Evolutionary conservation across 2,329 filamentous ascomycete genomes (phyloP).

Genomic region (Paraphaeosphaeria minitans): DNA sequence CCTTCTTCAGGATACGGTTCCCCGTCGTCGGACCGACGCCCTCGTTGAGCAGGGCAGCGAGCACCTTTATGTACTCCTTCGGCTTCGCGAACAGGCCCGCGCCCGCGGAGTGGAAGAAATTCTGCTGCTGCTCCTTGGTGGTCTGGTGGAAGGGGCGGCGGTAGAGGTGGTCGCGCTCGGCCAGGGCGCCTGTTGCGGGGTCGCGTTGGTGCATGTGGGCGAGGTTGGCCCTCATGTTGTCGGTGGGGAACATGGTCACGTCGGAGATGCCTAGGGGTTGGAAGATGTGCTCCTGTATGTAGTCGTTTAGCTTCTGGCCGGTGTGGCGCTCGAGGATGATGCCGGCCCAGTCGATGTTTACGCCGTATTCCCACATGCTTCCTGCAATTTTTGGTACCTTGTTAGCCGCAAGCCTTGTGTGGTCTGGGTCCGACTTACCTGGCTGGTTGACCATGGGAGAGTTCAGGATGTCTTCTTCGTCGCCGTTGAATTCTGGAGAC

Average conservation of each 20-base stretch:
- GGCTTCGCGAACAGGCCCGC: constrained; percentile 65
- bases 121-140: constrained; percentile 50
- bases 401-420: neutral
- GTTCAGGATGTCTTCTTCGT: constrained; percentile 56
- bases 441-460: constrained; percentile 67
- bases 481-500: constrained; percentile 59
- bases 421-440: constrained; percentile 30
- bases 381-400: constrained; percentile 63
- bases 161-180: constrained; percentile 57
- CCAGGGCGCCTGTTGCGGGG: constrained; percentile 43
- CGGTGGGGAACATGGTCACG: constrained; percentile 62
- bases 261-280: constrained; percentile 52
- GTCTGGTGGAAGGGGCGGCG: constrained; percentile 54
- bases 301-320: constrained; percentile 50
- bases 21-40: constrained; percentile 65
- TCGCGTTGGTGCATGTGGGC: constrained; percentile 63
- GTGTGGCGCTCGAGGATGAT: constrained; percentile 54
- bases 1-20: constrained; percentile 58
- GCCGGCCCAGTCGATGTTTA: constrained; percentile 57
- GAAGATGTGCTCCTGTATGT: constrained; percentile 55
- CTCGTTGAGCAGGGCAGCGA: constrained; percentile 67
- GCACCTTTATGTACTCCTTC: constrained; percentile 64
- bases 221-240: constrained; percentile 60
- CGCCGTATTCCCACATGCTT: constrained; percentile 62
- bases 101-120: constrained; percentile 64